Evolutionary conservation across 345 rosid genomes (phyloP).

Genomic region (Anacardium occidentale): DNA sequence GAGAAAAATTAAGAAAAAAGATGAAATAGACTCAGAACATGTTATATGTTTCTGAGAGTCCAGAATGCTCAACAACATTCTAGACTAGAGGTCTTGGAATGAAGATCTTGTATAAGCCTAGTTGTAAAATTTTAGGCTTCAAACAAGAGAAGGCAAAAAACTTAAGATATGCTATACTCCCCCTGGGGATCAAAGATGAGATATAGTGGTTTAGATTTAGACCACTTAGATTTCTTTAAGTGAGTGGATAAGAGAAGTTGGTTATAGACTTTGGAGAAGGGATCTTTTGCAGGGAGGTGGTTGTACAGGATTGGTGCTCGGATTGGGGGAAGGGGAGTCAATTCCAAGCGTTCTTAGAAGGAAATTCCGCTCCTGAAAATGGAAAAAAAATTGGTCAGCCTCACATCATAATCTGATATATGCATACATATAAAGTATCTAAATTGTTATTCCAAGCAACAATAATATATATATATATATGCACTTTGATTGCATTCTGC

Average conservation of each 20-base stretch:
- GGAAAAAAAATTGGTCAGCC: constrained; percentile 24
- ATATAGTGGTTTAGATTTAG: constrained; percentile 22
- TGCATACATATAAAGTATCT: background rate
- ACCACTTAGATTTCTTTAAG: constrained; percentile 20
- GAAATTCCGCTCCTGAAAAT: constrained; percentile 86
- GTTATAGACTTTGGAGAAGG: constrained; percentile 85
- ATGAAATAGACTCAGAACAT: constrained; percentile 34
- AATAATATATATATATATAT: background rate
- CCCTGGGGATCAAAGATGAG: constrained; percentile 26
- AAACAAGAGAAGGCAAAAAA: constrained; percentile 23
- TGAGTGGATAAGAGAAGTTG: constrained; percentile 33
- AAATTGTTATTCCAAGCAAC: background rate
- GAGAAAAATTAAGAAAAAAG: constrained; percentile 5
- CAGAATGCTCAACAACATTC: constrained; percentile 78
- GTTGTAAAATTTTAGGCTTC: constrained; percentile 72
- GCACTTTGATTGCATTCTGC: background rate
- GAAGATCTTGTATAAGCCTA: constrained; percentile 68
- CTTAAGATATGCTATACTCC: constrained; percentile 24
- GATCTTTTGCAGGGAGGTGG: constrained; percentile 97
- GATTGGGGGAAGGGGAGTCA: constrained; percentile 69
- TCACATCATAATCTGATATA: constrained; percentile 13
- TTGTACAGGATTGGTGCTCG: constrained; percentile 53
- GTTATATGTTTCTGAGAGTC: constrained; percentile 52
- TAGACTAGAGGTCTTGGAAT: constrained; percentile 42
- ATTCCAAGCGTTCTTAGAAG: constrained; percentile 85